These are phyloP conservation scores for Scutellaria minor DNA, from an alignment of 257 asterid species.

Conservation along the genomic window DNA sequence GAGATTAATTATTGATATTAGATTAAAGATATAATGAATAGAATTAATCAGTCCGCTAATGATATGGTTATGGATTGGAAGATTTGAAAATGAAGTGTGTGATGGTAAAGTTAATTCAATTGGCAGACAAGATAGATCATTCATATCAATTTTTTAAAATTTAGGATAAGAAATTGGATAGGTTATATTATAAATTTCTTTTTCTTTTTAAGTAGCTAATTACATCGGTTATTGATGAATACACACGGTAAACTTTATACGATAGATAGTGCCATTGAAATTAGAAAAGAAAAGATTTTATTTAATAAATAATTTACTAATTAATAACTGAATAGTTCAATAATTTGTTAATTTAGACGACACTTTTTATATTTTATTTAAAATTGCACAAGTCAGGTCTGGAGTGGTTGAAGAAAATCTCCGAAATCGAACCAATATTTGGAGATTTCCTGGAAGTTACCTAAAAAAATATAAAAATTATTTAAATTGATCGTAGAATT, in stretches of 20 bases:
- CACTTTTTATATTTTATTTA: no score
- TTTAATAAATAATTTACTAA: no score
- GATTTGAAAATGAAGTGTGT: slow-evolving; percentile 43
- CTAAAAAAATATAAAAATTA: no score
- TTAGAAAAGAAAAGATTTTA: no score
- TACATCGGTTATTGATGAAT: slow-evolving; percentile 23
- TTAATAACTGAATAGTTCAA: no score
- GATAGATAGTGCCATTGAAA: no score
- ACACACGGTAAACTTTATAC: not conserved
- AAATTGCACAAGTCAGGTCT: no score
- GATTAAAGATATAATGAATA: slow-evolving; percentile 24
- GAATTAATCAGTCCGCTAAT: slow-evolving; percentile 29
- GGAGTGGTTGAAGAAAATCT: no score
- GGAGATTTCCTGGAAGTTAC: no score
- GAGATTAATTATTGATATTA: not conserved
- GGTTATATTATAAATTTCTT: slow-evolving; percentile 7
- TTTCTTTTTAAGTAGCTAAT: not conserved
- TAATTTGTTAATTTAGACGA: no score
- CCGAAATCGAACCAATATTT: no score
- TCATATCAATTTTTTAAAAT: slow-evolving; percentile 29
- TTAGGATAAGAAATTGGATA: slow-evolving; percentile 22
- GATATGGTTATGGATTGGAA: slow-evolving; percentile 12
- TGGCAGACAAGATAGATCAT: slow-evolving; percentile 59
- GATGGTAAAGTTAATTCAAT: slow-evolving; percentile 36
- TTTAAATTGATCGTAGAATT: no score